Evolutionary conservation across 2,329 filamentous ascomycete genomes (phyloP), one percentile per base, ranked within the genome.

Genomic region (Trichophyton mentagrophytes): DNA sequence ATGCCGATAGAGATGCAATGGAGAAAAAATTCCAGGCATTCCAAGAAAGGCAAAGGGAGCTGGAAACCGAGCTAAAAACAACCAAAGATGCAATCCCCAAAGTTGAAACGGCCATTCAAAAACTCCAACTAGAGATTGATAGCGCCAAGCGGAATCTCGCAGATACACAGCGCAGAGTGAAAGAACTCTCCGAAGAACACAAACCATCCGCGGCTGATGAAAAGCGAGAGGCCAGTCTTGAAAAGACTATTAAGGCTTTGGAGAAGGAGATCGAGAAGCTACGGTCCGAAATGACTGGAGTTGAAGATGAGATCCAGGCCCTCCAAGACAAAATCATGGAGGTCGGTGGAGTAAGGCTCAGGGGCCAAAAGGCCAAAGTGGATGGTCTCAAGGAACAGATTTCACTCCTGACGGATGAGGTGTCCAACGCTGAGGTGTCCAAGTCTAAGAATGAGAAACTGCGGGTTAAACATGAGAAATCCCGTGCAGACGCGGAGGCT

Each of bases 241-340:
- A 95, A 68, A 90, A 89, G 71, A 89, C 87, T 66, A 88, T 96
- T 58, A 77, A 80, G 6, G 83, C 84, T 62, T 80, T 95, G 64
- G 84, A 90, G 68, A 84, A 83, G 66, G 89, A 96, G 67, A 83
- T 96, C 9, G 83, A 87, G 62, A 88, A 87, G 68, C 81, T 99
- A 8, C 89, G 85, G 63, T 80, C 83, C 8, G 90, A 97, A 74
- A 96, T 88, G n/a, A 84, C 88, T 1, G 93, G 86, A 53, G 85
- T 96, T 7, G 93, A 99, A 71, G 85, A 86, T 27, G 93, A 97
- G 73, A 97, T 99, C 74, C 92, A 95, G 75, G 81, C 81, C 20
- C 79, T 99, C 1, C 92, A 99, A 71, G 87, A 93, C 80, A 95
- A 91, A 79, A 99, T 99, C 69, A 97, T 99, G 93, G 87, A 96